These are phyloP conservation scores for Diaporthe sp. DNA, from an alignment of 2,329 filamentous ascomycete species.

Conservation along the genomic window DNA sequence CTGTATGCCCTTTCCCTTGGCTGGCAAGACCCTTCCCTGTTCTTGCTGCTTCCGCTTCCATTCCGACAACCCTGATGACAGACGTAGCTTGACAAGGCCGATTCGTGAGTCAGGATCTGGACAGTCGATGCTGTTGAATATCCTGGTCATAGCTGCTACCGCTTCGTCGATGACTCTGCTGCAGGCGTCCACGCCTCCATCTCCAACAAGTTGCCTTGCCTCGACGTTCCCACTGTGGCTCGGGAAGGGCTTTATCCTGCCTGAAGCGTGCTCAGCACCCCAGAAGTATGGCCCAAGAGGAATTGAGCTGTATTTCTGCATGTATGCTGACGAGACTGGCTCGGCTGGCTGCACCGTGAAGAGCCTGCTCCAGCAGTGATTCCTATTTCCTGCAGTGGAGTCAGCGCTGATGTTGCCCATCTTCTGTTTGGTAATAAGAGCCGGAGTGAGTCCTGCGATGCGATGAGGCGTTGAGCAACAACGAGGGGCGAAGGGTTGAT, in stretches of 20 bases:
- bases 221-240: constrained; percentile 13
- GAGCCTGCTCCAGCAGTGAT: background rate
- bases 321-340: constrained; percentile 11
- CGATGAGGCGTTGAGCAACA: background rate
- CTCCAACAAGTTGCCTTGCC: background rate
- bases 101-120: background rate
- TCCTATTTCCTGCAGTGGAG: background rate
- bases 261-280: constrained; percentile 6
- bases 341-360: background rate
- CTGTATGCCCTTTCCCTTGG: constrained; percentile 11
- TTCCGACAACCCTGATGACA: background rate
- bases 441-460: background rate
- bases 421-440: background rate
- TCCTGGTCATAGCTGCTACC: background rate
- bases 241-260: background rate
- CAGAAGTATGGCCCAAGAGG: constrained; percentile 8
- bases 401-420: background rate
- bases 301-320: constrained; percentile 7
- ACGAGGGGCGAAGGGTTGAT: background rate
- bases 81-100: constrained; percentile 1
- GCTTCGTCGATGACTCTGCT: constrained; percentile 17
- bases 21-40: constrained; percentile 4
- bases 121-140: constrained; percentile 2
- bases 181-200: constrained; percentile 20
- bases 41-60: constrained; percentile 9